Evolutionary conservation across 2,329 filamentous ascomycete genomes (phyloP).

Genomic region (Celoporthe dispersa): DNA sequence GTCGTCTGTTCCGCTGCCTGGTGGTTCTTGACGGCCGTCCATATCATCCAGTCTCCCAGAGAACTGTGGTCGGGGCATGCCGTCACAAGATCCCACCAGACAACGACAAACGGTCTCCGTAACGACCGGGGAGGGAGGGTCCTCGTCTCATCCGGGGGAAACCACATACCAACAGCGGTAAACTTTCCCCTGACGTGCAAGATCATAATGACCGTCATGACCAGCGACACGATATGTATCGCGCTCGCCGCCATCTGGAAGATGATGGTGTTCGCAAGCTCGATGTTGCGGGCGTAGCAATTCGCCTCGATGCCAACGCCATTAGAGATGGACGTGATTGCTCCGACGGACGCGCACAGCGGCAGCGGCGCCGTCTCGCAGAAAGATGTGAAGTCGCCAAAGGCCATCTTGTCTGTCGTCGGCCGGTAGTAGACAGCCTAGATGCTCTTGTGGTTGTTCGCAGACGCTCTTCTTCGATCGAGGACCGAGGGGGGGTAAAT

Average conservation of each 20-base stretch:
- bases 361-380: constrained; percentile 86
- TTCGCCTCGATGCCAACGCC: constrained; percentile 81
- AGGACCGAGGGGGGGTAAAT: neutral
- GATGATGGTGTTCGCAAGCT: constrained; percentile 97
- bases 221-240: constrained; percentile 86
- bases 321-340: constrained; percentile 68
- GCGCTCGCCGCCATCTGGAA: constrained; percentile 91
- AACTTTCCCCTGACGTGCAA: constrained; percentile 97
- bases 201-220: constrained; percentile 97
- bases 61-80: neutral
- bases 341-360: constrained; percentile 83
- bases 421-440: neutral
- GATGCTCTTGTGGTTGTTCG: constrained; percentile 8
- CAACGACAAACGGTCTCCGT: neutral
- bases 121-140: neutral
- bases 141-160: neutral
- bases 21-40: too few relatives aligned
- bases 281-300: constrained; percentile 94
- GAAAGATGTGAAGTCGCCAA: constrained; percentile 87
- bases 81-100: neutral
- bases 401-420: constrained; percentile 67
- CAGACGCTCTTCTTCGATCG: constrained; percentile 1
- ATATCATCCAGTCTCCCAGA: neutral
- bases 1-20: neutral
- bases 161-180: constrained; percentile 83